These are phyloP conservation scores for Fremontodendron californicum DNA, from an alignment of 345 rosid genomes.

Conservation along the genomic window DNA sequence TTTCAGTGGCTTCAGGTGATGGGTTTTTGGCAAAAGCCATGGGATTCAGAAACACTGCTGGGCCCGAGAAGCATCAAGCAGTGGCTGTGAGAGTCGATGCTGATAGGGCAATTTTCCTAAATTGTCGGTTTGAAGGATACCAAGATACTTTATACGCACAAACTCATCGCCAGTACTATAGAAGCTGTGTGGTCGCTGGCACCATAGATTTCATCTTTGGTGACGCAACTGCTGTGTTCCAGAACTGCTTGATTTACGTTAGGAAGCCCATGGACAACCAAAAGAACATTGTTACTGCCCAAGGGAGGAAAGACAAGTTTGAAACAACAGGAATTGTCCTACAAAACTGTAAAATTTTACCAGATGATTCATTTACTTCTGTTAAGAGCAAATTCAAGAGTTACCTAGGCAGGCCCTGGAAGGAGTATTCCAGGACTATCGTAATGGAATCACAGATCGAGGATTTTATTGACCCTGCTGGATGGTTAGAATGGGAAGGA, in stretches of 20 bases:
- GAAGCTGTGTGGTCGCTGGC: conserved; percentile 63
- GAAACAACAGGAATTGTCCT: conserved; percentile 71
- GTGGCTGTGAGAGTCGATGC: conserved; percentile 68
- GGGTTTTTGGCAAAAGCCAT: conserved; percentile 65
- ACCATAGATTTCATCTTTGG: conserved; percentile 83
- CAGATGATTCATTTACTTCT: conserved; percentile 42
- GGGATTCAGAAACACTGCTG: too few species aligned
- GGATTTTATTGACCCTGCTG: too few species aligned
- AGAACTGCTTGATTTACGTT: conserved; percentile 56
- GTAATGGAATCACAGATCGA: conserved; percentile 66
- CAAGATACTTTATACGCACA: conserved; percentile 67
- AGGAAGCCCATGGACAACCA: conserved; percentile 54
- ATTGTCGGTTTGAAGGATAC: conserved; percentile 74
- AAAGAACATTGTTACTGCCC: conserved; percentile 57
- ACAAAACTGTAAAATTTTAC: conserved; percentile 53
- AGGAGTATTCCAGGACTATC: conserved; percentile 53
- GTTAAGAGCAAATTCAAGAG: conserved; percentile 36
- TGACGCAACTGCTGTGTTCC: conserved; percentile 69
- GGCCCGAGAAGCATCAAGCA: conserved; percentile 59
- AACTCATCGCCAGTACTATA: conserved; percentile 74
- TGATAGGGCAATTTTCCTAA: conserved; percentile 55
- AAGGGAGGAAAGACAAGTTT: conserved; percentile 49
- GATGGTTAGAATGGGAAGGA: too few species aligned
- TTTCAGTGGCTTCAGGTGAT: conserved; percentile 53
- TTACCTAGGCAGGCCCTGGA: conserved; percentile 80